phyloP scores from a whole-genome alignment of 2,329 filamentous ascomycete genomes.

The Penicillium expansum region DNA sequence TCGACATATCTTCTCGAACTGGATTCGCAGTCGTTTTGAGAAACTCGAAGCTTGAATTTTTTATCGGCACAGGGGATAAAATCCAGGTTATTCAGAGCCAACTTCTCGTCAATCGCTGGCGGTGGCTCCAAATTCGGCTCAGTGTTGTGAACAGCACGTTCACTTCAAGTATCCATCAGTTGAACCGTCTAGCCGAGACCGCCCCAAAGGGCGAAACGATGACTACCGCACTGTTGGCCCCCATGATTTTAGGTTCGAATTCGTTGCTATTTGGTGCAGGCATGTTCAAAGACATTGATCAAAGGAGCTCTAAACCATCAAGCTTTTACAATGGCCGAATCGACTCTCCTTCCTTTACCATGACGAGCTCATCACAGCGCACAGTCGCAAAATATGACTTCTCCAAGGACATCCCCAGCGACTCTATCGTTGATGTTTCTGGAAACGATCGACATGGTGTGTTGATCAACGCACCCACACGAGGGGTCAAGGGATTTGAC shows the following conservation, averaged over 20 bases:
- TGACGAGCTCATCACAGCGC: not conserved
- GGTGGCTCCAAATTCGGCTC: not conserved
- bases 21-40: not conserved
- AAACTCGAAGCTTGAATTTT: not conserved
- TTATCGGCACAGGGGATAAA: not conserved
- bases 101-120: not conserved
- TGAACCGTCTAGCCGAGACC: not conserved
- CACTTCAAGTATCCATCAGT: not conserved
- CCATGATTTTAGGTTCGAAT: not conserved
- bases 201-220: not conserved
- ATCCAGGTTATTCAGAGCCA: not conserved
- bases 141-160: not conserved
- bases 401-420: not conserved
- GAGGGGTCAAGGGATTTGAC: constrained; percentile 34
- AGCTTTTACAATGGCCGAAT: not conserved
- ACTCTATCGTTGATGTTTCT: constrained; percentile 21
- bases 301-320: not conserved
- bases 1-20: not conserved
- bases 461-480: constrained; percentile 35
- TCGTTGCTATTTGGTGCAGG: not conserved
- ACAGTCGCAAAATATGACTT: not conserved
- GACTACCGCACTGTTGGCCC: not conserved
- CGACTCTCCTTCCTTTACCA: not conserved
- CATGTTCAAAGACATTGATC: not conserved
- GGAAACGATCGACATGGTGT: constrained; percentile 23